These are phyloP conservation scores for Bimuria novae-zelandiae DNA, from an alignment of 2,329 filamentous ascomycete species.

Conservation along the genomic window DNA sequence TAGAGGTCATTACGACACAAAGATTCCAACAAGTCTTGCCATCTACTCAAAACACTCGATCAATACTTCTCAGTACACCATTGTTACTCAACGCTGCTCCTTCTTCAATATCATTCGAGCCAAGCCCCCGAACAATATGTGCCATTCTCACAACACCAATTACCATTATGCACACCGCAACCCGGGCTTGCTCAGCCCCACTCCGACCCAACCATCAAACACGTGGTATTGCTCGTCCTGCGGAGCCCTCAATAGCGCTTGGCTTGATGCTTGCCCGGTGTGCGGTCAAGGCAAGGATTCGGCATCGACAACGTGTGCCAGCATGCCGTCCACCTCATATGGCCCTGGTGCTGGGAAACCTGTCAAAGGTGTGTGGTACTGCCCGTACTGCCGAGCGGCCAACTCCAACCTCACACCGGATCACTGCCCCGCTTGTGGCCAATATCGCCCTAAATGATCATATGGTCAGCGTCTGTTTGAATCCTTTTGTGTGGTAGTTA, in stretches of 20 bases:
- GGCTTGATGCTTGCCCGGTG: conserved; percentile 13
- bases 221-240: conserved; percentile 20
- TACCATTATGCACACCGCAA: not conserved
- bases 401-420: conserved; percentile 8
- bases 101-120: too few relatives aligned
- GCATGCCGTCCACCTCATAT: not conserved
- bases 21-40: not conserved
- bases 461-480: too few relatives aligned
- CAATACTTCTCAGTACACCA: too few relatives aligned
- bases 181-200: not conserved
- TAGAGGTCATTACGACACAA: not conserved
- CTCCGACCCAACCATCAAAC: conserved; percentile 2
- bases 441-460: not conserved
- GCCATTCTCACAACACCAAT: not conserved
- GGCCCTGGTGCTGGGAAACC: conserved; percentile 1
- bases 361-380: conserved; percentile 4
- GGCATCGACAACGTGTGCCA: not conserved
- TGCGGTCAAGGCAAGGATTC: conserved; percentile 4
- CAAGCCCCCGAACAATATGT: too few relatives aligned
- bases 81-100: too few relatives aligned
- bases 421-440: conserved; percentile 9
- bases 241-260: conserved; percentile 9
- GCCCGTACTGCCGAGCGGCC: conserved; percentile 4
- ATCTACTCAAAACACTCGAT: too few relatives aligned
- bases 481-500: too few relatives aligned